Conservation (phyloP, 306 rosid genomes). For the Neltuma alba region DNA sequence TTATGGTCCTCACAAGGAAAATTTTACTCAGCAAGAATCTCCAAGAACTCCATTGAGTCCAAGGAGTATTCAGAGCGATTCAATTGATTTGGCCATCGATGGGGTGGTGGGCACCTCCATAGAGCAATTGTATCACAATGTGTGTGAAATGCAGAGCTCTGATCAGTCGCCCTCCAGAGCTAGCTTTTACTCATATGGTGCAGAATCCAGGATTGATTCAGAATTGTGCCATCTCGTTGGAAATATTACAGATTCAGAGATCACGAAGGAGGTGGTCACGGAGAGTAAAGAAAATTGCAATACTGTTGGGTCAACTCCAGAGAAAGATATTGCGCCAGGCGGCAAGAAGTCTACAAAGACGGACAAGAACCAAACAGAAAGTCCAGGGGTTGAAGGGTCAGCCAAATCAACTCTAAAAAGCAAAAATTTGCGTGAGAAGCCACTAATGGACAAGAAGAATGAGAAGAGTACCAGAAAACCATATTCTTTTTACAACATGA, state of each 20-base stretch:
- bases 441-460: constrained; percentile 47
- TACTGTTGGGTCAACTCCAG: constrained; percentile 38
- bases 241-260: constrained; percentile 48
- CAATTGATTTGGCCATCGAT: constrained; percentile 74
- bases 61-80: constrained; percentile 71
- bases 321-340: constrained; percentile 43
- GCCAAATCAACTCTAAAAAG: constrained; percentile 43
- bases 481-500: constrained; percentile 46
- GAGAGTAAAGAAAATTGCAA: constrained; percentile 47
- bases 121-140: constrained; percentile 84
- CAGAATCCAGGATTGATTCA: constrained; percentile 82
- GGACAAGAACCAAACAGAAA: constrained; percentile 35
- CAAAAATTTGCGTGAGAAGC: constrained; percentile 43
- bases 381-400: constrained; percentile 47
- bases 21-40: constrained; percentile 55
- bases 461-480: constrained; percentile 54
- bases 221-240: constrained; percentile 82
- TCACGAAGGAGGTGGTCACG: constrained; percentile 61
- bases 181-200: constrained; percentile 75
- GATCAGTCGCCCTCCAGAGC: constrained; percentile 86
- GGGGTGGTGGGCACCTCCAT: constrained; percentile 72
- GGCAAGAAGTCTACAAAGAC: constrained; percentile 44
- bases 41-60: constrained; percentile 80
- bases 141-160: constrained; percentile 90
- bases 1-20: constrained; percentile 53